Percentiles rank a stretch among this genome's conserved stretches.
These are phyloP conservation scores for Amyloporia xantha DNA, from an alignment of 768 basidiomycete genomes.

Conservation along the genomic window DNA sequence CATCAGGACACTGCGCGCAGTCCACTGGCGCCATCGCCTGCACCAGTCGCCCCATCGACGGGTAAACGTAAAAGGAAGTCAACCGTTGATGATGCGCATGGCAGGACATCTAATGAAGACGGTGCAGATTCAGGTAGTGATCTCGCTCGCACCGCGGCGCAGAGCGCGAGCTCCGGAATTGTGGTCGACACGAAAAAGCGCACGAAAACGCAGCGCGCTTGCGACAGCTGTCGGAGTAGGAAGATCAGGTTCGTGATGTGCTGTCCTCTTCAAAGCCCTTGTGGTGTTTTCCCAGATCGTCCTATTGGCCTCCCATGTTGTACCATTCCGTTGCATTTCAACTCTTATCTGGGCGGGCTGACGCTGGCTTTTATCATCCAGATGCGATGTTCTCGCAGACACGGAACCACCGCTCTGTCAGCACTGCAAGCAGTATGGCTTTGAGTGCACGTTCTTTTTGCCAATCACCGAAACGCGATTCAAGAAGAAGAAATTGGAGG, in stretches of 20 bases:
- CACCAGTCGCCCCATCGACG: conserved; percentile 25
- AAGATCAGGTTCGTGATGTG: conserved; percentile 63
- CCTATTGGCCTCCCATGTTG: conserved; percentile 5
- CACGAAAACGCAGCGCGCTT: conserved; percentile 88
- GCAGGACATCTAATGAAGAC: conserved; percentile 33
- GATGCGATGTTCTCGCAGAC: conserved; percentile 83
- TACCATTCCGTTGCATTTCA: conserved; percentile 3
- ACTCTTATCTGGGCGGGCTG: conserved; percentile 6
- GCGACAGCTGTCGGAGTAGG: conserved; percentile 84
- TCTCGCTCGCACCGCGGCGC: conserved; percentile 24
- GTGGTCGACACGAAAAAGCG: conserved; percentile 69
- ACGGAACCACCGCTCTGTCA: conserved; percentile 78
- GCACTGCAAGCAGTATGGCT: conserved; percentile 90
- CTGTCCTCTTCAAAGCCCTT: background rate
- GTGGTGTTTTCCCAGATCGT: conserved; percentile 1
- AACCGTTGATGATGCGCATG: conserved; percentile 5
- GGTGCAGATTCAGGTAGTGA: conserved; percentile 18
- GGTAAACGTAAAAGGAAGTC: conserved; percentile 59
- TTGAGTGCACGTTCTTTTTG: conserved; percentile 95
- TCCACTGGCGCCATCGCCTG: conserved; percentile 27
- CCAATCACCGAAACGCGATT: conserved; percentile 98
- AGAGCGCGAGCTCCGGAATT: conserved; percentile 10
- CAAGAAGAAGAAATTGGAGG: conserved; percentile 89
- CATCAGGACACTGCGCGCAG: conserved; percentile 27
- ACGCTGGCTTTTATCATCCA: conserved; percentile 18